phyloP scores from a whole-genome alignment of 2,329 filamentous ascomycete species.

The Coniochaeta pulveracea region DNA sequence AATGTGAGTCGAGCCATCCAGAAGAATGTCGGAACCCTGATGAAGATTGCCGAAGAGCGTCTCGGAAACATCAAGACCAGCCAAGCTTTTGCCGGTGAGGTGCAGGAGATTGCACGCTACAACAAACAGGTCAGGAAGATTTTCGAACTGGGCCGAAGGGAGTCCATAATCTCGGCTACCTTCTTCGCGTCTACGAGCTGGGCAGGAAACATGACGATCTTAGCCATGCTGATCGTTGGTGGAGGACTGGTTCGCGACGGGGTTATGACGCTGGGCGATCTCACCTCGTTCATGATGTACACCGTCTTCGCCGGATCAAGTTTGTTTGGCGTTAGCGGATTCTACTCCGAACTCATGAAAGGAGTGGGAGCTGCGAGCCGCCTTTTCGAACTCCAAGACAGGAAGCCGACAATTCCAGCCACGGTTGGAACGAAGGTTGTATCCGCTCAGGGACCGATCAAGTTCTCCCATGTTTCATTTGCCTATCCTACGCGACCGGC shows the following conservation, averaged over 20 bases:
- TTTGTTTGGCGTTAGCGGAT: slow-evolving; percentile 86
- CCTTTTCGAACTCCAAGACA: slow-evolving; percentile 90
- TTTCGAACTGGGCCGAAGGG: slow-evolving; percentile 75
- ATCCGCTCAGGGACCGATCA: slow-evolving; percentile 80
- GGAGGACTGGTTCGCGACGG: slow-evolving; percentile 83
- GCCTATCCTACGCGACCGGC: slow-evolving; percentile 90
- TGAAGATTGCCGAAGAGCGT: slow-evolving; percentile 97
- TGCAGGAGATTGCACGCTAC: slow-evolving; percentile 82
- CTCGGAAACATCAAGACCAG: slow-evolving; percentile 93
- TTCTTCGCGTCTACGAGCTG: slow-evolving; percentile 85
- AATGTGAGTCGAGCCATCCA: slow-evolving; percentile 89
- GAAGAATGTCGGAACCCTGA: slow-evolving; percentile 82
- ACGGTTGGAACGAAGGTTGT: slow-evolving; percentile 70
- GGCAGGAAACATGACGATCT: slow-evolving; percentile 91
- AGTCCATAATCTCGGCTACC: slow-evolving; percentile 78
- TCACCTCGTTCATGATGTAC: slow-evolving; percentile 98
- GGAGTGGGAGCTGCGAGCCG: slow-evolving; percentile 94
- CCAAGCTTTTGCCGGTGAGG: slow-evolving; percentile 90
- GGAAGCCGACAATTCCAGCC: slow-evolving; percentile 73
- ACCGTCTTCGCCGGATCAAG: slow-evolving; percentile 78
- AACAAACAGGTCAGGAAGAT: slow-evolving; percentile 88
- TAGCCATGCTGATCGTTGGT: slow-evolving; percentile 81
- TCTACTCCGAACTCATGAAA: slow-evolving; percentile 99
- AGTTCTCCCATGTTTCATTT: slow-evolving; percentile 77
- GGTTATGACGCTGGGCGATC: slow-evolving; percentile 76